Evolutionary conservation across 2,329 filamentous ascomycete species (phyloP).

Genomic region (Fusarium compactum): DNA sequence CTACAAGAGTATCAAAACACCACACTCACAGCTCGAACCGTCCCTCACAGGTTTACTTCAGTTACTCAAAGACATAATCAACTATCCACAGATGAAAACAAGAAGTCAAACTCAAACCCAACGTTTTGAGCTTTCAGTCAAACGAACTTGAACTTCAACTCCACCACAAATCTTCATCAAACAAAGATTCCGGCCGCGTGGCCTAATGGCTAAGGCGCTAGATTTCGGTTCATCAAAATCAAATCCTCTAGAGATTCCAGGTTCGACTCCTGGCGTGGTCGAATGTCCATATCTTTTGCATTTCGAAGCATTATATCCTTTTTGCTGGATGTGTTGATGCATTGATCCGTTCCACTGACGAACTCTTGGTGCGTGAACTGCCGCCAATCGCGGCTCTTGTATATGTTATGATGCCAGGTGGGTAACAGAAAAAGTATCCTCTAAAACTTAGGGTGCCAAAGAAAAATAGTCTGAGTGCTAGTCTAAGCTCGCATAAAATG

Average conservation of each 20-base stretch:
- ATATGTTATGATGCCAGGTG: background rate
- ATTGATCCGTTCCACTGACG: background rate
- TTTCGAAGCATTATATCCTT: background rate
- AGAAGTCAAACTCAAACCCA: background rate
- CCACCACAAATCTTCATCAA: background rate
- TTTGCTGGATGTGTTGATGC: background rate
- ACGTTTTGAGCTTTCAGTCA: fast-evolving
- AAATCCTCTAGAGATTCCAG: slow-evolving; percentile 53
- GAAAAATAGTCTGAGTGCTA: background rate
- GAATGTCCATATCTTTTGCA: slow-evolving; percentile 19
- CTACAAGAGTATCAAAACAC: background rate
- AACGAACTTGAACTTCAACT: background rate
- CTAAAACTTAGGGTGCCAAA: background rate
- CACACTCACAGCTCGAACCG: background rate
- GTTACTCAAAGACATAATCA: background rate
- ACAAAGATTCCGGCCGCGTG: slow-evolving; percentile 52
- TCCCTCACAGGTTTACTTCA: too few relatives aligned
- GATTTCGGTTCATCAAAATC: slow-evolving; percentile 53
- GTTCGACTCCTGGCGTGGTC: slow-evolving; percentile 50
- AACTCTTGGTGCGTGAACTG: background rate
- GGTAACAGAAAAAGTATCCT: background rate
- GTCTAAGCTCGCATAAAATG: background rate
- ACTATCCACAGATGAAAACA: background rate
- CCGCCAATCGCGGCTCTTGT: slow-evolving; percentile 6
- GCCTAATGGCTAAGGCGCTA: slow-evolving; percentile 60